Evolutionary conservation across 768 basidiomycete species (phyloP), one percentile per base, ranked within the genome.

Genomic region (Cantharellus cinnabarinus): DNA sequence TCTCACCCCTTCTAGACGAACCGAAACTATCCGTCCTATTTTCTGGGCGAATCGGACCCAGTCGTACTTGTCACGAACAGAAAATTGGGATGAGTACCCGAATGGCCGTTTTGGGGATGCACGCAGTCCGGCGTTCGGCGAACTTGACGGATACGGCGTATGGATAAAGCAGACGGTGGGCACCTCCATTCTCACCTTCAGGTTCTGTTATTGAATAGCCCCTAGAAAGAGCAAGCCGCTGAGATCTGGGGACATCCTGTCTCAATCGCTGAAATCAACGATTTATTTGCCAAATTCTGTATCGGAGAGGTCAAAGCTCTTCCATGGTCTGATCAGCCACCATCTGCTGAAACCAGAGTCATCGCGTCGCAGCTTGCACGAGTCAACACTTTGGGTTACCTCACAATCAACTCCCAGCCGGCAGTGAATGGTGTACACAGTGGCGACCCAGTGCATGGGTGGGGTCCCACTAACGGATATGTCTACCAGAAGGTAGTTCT

Each of bases 21-120:
- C 80, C 63, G 95, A 99, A 71, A 84, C 79, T 54, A 98, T 94
- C 63, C 84, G 95, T 41, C 95, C 95, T 2, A 98, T 99, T 67
- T 98, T 98, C 75, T 98, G 94, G 93, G 90, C 95, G 7, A 98
- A 99, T 72, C 78, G 94, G 42, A 79, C 90, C 42, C 86, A 91
- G 67, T 95, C 91, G 1, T 98, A 98, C 69, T 75, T 98, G 52
- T 88, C 88, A 4, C 84, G 94, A 58, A 98, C 95, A 10, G 91
- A 95, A 68, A 89, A 95, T 67, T 99, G 95, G 95, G 95, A 99
- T 68, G 94, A 98, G 69, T 98, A 95, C 70, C 95, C 95, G 56
- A 99, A 99, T 69, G 95, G 95, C 59, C 88, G 95, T 64, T 99
- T 94, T 67, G 95, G 95, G 65, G 95, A 98, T 72, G 84, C 93